Conservation (phyloP, 73 alveolate genomes). For the Tetrahymena malaccensis region DNA sequence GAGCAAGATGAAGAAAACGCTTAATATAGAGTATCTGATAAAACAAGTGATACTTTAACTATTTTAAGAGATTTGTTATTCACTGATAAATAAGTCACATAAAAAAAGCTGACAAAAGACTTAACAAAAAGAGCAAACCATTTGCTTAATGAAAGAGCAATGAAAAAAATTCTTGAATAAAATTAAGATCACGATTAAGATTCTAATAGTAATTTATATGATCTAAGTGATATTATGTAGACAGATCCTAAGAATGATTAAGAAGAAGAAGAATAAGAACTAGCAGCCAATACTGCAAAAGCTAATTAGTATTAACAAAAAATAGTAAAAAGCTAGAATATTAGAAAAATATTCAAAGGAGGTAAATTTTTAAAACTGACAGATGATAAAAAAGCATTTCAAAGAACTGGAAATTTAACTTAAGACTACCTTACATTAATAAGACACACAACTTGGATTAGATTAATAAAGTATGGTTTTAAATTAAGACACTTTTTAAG, state of each 20-base stretch:
- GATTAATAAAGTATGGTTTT: slow-evolving; percentile 20
- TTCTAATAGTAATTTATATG: neutral
- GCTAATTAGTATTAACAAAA: neutral
- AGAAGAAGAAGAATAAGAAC: too few relatives aligned
- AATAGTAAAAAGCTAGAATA: neutral
- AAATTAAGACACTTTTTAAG: slow-evolving; percentile 11
- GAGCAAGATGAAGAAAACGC: neutral
- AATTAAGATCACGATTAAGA: neutral
- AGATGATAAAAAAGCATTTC: neutral
- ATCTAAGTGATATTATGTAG: neutral
- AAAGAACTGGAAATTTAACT: neutral
- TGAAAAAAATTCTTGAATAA: neutral
- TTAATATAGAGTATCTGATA: neutral
- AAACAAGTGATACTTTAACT: neutral
- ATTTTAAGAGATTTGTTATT: neutral
- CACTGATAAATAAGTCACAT: neutral
- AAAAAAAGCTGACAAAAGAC: neutral
- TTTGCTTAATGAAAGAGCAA: neutral
- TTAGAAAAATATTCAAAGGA: neutral
- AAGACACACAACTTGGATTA: slow-evolving; percentile 3
- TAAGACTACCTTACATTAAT: slow-evolving; percentile 15
- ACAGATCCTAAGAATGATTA: neutral
- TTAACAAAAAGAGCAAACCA: neutral
- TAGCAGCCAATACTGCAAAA: neutral
- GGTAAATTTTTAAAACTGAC: neutral